Base-by-base conservation (phyloP, 2,329 filamentous ascomycete species). In the Fusarium agapanthi region DNA sequence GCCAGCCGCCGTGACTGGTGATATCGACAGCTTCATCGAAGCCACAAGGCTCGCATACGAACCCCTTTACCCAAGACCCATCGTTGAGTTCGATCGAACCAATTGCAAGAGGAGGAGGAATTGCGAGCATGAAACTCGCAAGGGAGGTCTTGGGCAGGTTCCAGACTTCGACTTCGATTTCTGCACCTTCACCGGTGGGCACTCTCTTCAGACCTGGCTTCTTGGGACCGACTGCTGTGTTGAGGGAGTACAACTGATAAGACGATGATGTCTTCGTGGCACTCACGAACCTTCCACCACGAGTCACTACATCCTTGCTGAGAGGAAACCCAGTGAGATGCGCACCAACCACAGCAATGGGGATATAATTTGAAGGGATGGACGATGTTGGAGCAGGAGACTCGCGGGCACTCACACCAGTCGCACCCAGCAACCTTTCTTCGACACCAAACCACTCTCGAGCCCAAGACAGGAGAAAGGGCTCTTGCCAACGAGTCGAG, bases 121-220 rank as follows among this genome's bases (percentile, higher is more conserved):
- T 76, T 0, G 81, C 81, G 10, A 61, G 63, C 61, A 81, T 71
- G 38, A 83, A 82, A 57, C 75, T 77, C 10, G 76, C 80, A 9
- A 83, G 44, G 5, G 76, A 61, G 22, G 57, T 34, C 3, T 68
- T 73, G 3, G 81, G 81, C 6, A 83, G 53, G 11, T 71, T 61
- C 82, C 82, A 83, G 12, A 83, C 72, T 61, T 83, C 82, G 7
- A 83, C 74, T 14, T 80, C 77, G 20, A 83, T 80, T 24, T 71
- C 47, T 13, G 60, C 59, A 2, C 82, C 82, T 13, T 74, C 51
- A 1, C 26, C 38, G 8, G 56, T 13, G 1, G 64, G 24, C 5
- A 80, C 77, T 20, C 81, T 77, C 44, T 75, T 71, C 10, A 83
- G 69, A 0, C 79, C 81, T 3, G 82, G 80, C 51, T 81, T 80